Conservation (phyloP, 768 basidiomycete genomes). For the Kwoniella bestiolae region DNA sequence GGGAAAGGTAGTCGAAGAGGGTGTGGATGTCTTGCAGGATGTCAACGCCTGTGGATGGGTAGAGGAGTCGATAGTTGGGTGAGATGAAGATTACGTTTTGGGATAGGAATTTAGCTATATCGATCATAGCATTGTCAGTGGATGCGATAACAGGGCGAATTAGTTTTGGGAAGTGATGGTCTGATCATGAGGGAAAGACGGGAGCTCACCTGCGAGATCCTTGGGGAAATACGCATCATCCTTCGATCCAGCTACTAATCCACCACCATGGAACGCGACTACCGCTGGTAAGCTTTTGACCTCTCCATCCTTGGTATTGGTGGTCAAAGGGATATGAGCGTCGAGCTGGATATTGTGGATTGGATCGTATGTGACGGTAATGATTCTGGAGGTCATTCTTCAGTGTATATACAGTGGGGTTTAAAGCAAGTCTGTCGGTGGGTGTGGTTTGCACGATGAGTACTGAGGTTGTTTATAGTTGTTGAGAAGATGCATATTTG, state of each 20-base stretch:
- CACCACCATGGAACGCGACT: slow-evolving; percentile 18
- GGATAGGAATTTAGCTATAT: slow-evolving; percentile 6
- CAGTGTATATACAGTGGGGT: too few relatives aligned
- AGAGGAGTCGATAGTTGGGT: slow-evolving; percentile 16
- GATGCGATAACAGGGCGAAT: too few relatives aligned
- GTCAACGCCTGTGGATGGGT: slow-evolving; percentile 6
- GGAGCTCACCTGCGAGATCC: slow-evolving; percentile 3
- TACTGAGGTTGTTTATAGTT: too few relatives aligned
- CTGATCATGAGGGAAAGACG: not conserved
- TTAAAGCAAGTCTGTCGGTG: too few relatives aligned
- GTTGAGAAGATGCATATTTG: too few relatives aligned
- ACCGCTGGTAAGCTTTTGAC: slow-evolving; percentile 1
- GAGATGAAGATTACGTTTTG: slow-evolving; percentile 12
- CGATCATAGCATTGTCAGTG: too few relatives aligned
- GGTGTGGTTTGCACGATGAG: too few relatives aligned
- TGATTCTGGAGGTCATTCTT: not conserved
- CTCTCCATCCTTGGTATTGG: not conserved
- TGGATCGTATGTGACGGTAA: slow-evolving; percentile 13
- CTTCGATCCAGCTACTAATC: slow-evolving; percentile 14
- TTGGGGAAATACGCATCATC: slow-evolving; percentile 5
- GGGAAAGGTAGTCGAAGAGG: slow-evolving; percentile 17
- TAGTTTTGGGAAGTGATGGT: not conserved
- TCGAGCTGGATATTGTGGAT: slow-evolving; percentile 16
- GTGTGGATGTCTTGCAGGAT: slow-evolving; percentile 10
- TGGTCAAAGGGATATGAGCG: not conserved